Base-by-base conservation (phyloP, 1,284 basidiomycete species). In the Microbotryum scabiosae region DNA sequence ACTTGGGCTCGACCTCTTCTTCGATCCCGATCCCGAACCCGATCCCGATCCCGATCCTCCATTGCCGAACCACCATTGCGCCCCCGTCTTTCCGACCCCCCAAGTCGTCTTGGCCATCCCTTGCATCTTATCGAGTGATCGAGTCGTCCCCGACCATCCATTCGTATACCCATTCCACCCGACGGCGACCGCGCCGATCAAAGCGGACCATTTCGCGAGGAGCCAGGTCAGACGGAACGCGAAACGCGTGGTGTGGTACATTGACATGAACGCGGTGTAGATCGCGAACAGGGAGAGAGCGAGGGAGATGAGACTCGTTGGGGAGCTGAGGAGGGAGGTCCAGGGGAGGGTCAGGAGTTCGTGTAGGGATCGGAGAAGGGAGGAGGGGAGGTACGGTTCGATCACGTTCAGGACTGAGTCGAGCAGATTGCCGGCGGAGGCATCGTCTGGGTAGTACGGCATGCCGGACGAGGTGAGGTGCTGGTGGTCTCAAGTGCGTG, bases 201-300 rank as follows among this genome's bases (percentile, higher is more conserved):
- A 76, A 4, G 78, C 75, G 25, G 84, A 84, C 86, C 86, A 88
- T 74, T 89, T 89, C 67, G 85, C 71, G 70, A 87, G 79, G 77
- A 81, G 86, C 68, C 87, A 73, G 18, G 75, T 76, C 41, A 81
- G 82, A 61, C 85, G 80, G 65, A 88, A 74, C 70, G 85, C 79
- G 83, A 85, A 88, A 23, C 79, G 80, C 18, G 86, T 83, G 5
- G 87, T 87, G 59, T 85, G 82, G 75, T 87, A 86, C 60, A 87
- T 74, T 70, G 82, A 86, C 59, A 83, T 65, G 23, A 88, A 78
- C 3, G 85, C 85, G 65, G 87, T 78, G 74, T 88, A 89, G 12
- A 84, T 84, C 4, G 80, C 79, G 56, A 88, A 74, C 32, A 88
- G 72, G 57, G 81, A 85, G 70, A 89, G 82, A 70, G 88, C 74